Percentiles rank a stretch among this genome's conserved stretches.
These are phyloP conservation scores for Geotrichum aggregatum DNA, from an alignment of 1,139 yeast species.

Conservation along the genomic window DNA sequence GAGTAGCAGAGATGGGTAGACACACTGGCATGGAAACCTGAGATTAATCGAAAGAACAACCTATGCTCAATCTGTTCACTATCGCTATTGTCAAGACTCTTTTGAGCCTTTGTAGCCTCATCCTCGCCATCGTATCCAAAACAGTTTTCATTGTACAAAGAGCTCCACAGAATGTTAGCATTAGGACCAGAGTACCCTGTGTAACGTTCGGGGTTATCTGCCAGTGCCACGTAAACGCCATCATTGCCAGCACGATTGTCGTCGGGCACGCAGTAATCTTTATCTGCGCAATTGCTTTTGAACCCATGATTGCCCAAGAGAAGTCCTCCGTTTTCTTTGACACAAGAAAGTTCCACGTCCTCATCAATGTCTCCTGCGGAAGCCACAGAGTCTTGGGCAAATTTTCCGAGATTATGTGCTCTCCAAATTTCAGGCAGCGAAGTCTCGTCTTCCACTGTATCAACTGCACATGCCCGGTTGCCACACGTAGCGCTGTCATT, in stretches of 20 bases:
- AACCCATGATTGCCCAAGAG: conserved; percentile 12
- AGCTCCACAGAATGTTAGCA: conserved; percentile 87
- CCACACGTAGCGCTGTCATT: conserved; percentile 82
- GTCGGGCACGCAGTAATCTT: conserved; percentile 21
- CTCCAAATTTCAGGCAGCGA: conserved; percentile 68
- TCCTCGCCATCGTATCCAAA: conserved; percentile 51
- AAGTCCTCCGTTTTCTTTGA: conserved; percentile 19
- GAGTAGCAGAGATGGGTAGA: conserved; percentile 91
- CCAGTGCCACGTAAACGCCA: conserved; percentile 80
- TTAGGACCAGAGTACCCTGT: conserved; percentile 95
- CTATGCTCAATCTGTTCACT: conserved; percentile 58
- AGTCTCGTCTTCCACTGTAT: conserved; percentile 52
- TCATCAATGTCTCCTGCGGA: conserved; percentile 23
- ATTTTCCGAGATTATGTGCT: conserved; percentile 66
- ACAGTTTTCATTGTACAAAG: conserved; percentile 88
- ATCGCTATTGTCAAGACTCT: neutral
- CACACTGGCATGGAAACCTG: conserved; percentile 95
- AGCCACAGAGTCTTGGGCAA: conserved; percentile 47
- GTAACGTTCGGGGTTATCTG: conserved; percentile 90
- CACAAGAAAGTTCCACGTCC: conserved; percentile 22
- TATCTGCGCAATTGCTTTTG: conserved; percentile 13
- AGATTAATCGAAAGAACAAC: conserved; percentile 75
- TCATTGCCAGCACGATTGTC: conserved; percentile 21
- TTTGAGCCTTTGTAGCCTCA: neutral
- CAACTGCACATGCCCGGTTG: conserved; percentile 91